Evolutionary conservation across 495 filamentous ascomycete species (phyloP), one percentile per base, ranked within the genome.

Genomic region (Lophiotrema nucula): DNA sequence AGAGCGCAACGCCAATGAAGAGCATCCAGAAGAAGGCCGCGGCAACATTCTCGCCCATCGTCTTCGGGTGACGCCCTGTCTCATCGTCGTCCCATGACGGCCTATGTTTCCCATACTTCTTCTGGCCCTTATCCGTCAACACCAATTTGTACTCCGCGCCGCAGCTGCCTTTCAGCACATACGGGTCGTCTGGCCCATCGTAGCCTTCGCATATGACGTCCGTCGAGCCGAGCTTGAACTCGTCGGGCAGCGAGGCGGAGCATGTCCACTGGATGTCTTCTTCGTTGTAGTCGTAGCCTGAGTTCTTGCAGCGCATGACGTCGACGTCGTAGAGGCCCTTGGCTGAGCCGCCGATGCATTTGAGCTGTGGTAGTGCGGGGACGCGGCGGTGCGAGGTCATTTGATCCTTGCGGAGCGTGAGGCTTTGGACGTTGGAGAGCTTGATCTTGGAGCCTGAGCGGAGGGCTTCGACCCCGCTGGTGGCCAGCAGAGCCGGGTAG

Each of bases 191-290:
- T 0, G 87, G 72, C 11, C 69, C 73, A 16, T 80, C 76, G 71
- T 96, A 97, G 8, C 93, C 93, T 67, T 98, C 93, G 70, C 93
- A 98, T 2, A 89, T 76, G 11, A 98, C 93, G 52, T 98, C 92
- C 2, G 93, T 97, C 23, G 80, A 75, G 31, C 91, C 93, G 12
- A 97, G 81, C 68, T 93, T 93, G 69, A 98, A 88, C 64, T 95
- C 88, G 0, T 79, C 68, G 0, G 93, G 93, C 0, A 97, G 74
- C 2, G 79, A 74, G 0, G 93, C 89, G 1, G 82, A 83, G 72
- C 93, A 98, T 0, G 88, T 85, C 93, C 93, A 98, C 70, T 92
- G 82, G 31, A 96, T 76, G 72, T 75, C 68, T 31, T 70, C 72
- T 28, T 64, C 47, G 47, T 70, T 64, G 69, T 76, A 77, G 43